Percentiles rank a stretch among this genome's conserved stretches.
Evolutionary conservation across 1,139 yeast genomes (phyloP).

Genomic region (Kluyveromyces sp.): DNA sequence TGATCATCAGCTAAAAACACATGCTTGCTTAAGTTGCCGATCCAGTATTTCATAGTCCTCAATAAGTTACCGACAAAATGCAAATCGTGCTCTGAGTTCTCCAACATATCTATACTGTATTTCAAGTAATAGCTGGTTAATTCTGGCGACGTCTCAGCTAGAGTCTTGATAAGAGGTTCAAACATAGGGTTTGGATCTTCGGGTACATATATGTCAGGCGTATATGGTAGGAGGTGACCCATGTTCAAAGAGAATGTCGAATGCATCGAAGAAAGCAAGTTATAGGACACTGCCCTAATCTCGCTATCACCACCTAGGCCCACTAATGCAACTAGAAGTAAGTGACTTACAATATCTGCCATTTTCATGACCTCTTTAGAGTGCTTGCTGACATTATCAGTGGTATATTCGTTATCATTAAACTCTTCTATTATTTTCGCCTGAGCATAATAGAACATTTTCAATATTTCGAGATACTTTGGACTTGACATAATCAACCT

Average conservation of each 20-base stretch:
- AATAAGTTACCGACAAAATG: conserved; percentile 26
- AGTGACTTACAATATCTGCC: conserved; percentile 38
- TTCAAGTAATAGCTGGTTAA: conserved; percentile 40
- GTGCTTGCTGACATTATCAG: conserved; percentile 8
- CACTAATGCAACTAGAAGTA: conserved; percentile 58
- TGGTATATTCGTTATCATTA: conserved; percentile 17
- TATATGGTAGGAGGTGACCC: conserved; percentile 49
- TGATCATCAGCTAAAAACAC: conserved; percentile 48
- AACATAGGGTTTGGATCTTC: conserved; percentile 61
- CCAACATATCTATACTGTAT: conserved; percentile 22
- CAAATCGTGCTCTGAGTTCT: conserved; percentile 7
- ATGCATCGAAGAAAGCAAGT: conserved; percentile 56
- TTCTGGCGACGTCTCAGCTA: conserved; percentile 51
- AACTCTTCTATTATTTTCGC: conserved; percentile 40
- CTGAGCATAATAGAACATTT: conserved; percentile 58
- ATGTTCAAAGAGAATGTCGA: conserved; percentile 53
- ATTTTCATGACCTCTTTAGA: conserved; percentile 17
- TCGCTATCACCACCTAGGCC: conserved; percentile 56
- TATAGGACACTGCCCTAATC: conserved; percentile 57
- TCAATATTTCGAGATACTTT: conserved; percentile 59
- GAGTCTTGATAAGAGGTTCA: conserved; percentile 47
- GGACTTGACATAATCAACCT: conserved; percentile 48
- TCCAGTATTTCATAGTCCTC: conserved; percentile 67
- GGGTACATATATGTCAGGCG: conserved; percentile 66
- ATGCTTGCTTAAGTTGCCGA: conserved; percentile 54